Conservation (phyloP, 768 basidiomycete species). For the Tulasnella sp. region DNA sequence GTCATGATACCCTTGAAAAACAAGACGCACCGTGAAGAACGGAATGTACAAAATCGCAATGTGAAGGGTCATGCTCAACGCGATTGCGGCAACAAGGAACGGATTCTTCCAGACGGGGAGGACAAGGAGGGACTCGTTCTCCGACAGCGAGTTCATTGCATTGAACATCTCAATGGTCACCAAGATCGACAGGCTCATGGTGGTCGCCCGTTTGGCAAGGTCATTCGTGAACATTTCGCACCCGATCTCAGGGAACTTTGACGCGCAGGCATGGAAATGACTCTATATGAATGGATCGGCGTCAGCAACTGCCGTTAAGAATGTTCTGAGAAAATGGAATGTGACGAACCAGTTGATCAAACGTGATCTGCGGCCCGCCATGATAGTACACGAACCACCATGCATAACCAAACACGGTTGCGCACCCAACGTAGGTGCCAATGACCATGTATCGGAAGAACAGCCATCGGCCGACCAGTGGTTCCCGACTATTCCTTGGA, state of each 20-base stretch:
- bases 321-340: background rate
- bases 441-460: conserved; percentile 95
- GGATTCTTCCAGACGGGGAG: conserved; percentile 92
- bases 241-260: conserved; percentile 78
- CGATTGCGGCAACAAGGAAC: conserved; percentile 81
- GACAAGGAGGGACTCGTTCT: conserved; percentile 85
- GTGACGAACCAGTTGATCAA: conserved; percentile 73
- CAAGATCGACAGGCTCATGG: conserved; percentile 91
- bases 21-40: conserved; percentile 72
- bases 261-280: conserved; percentile 87
- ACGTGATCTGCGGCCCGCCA: conserved; percentile 86
- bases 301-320: conserved; percentile 3
- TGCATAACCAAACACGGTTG: conserved; percentile 94
- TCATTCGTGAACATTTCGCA: conserved; percentile 92
- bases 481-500: conserved; percentile 81
- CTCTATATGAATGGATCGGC: conserved; percentile 44
- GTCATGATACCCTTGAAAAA: background rate
- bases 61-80: conserved; percentile 86
- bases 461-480: conserved; percentile 84
- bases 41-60: conserved; percentile 94
- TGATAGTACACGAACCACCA: conserved; percentile 98
- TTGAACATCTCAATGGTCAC: conserved; percentile 98
- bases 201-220: conserved; percentile 80
- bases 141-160: conserved; percentile 94
- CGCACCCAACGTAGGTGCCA: conserved; percentile 86